Percentiles rank a stretch among this genome's conserved stretches.
phyloP scores from a whole-genome alignment of 768 basidiomycete species.

The Kwoniella bestiolae region DNA sequence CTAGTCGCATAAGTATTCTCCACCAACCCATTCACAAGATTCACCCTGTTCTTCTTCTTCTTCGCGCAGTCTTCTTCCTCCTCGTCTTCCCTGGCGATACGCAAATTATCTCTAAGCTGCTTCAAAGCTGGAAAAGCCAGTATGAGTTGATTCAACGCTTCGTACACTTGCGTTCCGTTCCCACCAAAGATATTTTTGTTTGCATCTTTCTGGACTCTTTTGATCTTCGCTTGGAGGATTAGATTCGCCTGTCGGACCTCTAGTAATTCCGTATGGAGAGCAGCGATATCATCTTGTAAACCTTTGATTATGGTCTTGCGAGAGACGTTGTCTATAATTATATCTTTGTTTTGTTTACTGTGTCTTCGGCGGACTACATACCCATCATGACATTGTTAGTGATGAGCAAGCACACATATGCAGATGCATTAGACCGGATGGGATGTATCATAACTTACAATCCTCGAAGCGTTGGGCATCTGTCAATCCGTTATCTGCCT shows the following conservation, averaged over 20 bases:
- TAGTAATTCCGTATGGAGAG: conserved; percentile 32
- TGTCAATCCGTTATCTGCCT: conserved; percentile 2
- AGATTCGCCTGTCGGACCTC: conserved; percentile 29
- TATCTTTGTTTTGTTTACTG: conserved; percentile 46
- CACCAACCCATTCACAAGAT: not conserved
- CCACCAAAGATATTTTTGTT: not conserved
- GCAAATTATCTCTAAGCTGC: conserved; percentile 20
- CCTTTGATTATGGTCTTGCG: conserved; percentile 27
- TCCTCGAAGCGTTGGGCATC: conserved; percentile 29
- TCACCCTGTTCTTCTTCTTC: not conserved
- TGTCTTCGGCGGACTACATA: conserved; percentile 40
- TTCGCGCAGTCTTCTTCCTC: not conserved
- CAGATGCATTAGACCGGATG: not conserved
- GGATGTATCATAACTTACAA: conserved; percentile 19
- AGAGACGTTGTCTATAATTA: conserved; percentile 32
- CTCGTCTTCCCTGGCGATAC: not conserved
- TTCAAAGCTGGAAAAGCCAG: conserved; percentile 24
- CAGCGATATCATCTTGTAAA: conserved; percentile 34
- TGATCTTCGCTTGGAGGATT: conserved; percentile 19
- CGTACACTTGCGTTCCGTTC: conserved; percentile 16
- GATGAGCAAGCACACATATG: not conserved
- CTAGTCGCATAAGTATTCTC: conserved; percentile 25
- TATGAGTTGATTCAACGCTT: conserved; percentile 32
- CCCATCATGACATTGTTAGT: conserved; percentile 6
- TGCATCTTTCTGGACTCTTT: conserved; percentile 17